Base-by-base conservation (phyloP, 1,284 basidiomycete genomes). In the Trichosporon sp. region DNA sequence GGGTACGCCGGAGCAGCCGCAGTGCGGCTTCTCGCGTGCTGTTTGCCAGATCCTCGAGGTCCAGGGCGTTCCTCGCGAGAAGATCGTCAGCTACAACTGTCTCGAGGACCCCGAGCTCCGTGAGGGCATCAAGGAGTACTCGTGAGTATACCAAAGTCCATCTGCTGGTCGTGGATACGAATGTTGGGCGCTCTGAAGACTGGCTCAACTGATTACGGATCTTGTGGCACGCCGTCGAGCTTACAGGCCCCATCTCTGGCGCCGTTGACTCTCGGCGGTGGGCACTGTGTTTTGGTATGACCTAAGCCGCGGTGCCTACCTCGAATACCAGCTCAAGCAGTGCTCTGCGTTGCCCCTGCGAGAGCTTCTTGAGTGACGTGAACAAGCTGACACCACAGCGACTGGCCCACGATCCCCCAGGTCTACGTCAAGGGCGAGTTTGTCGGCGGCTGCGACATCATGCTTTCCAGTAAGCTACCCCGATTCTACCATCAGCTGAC, bases 331-430 rank as follows among this genome's bases (percentile, higher is more conserved):
- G n/a, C n/a, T n/a, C n/a, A n/a, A n/a, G n/a, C n/a, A n/a, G n/a
- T n/a, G n/a, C n/a, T n/a, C n/a, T n/a, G n/a, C n/a, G n/a, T n/a
- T n/a, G n/a, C n/a, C n/a, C n/a, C 33, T 34, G 14, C 14, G 33
- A 25, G 8, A 2, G 13, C 19, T 2, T 23, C 10, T 14, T 5
- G 14, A n/a, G n/a, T n/a, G n/a, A n/a, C n/a, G n/a, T n/a, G n/a
- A 32, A 10, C 8, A 34, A 29, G 59, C 70, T 72, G 61, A 72
- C n/a, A 34, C 40, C 31, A 8, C 73, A 95, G 92, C 56, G 91
- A 95, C 74, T 99, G 95, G 95, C 95, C 95, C 16, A 99, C 95
- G 19, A 89, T 99, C 70, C 96, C 96, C 11, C 95, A 99, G 79
- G 82, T 99, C 9, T 99, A 96, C 76, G 85, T 98, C 44, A 88